Conservation (phyloP, 345 rosid species). For the Acer campestre region DNA sequence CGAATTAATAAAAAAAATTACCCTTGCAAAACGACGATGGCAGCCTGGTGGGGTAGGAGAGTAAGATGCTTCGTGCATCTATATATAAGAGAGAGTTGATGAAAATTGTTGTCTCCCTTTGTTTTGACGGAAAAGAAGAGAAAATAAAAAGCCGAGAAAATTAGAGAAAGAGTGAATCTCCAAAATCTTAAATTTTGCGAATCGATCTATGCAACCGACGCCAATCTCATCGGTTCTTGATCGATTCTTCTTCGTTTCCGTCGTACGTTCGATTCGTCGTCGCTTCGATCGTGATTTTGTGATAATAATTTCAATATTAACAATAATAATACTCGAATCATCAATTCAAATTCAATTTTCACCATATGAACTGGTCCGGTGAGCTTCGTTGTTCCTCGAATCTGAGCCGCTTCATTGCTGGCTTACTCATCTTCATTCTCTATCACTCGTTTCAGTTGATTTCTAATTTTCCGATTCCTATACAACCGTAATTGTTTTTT, state of each 20-base stretch:
- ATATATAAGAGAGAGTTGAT: too few species aligned
- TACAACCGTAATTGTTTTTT: constrained; percentile 38
- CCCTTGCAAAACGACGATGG: too few species aligned
- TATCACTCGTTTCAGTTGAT: constrained; percentile 51
- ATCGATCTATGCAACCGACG: constrained; percentile 21
- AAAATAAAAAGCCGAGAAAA: too few species aligned
- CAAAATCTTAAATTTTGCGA: too few species aligned
- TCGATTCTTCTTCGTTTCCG: neutral
- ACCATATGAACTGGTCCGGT: constrained; percentile 55
- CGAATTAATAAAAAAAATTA: too few species aligned
- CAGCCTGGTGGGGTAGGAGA: too few species aligned
- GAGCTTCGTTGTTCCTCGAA: constrained; percentile 51
- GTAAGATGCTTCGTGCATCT: too few species aligned
- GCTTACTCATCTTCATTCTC: constrained; percentile 47
- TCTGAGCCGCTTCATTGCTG: constrained; percentile 69
- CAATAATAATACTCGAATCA: neutral
- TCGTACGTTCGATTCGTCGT: too few species aligned
- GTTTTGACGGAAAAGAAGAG: too few species aligned
- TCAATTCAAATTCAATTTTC: neutral
- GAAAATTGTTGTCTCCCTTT: too few species aligned
- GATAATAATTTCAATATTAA: too few species aligned
- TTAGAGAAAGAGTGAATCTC: neutral
- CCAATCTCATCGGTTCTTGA: neutral
- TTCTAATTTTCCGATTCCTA: constrained; percentile 65
- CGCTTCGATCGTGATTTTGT: too few species aligned